Evolutionary conservation across 495 filamentous ascomycete genomes (phyloP), one percentile per base, ranked within the genome.

Genomic region (Aspergillus leporis): DNA sequence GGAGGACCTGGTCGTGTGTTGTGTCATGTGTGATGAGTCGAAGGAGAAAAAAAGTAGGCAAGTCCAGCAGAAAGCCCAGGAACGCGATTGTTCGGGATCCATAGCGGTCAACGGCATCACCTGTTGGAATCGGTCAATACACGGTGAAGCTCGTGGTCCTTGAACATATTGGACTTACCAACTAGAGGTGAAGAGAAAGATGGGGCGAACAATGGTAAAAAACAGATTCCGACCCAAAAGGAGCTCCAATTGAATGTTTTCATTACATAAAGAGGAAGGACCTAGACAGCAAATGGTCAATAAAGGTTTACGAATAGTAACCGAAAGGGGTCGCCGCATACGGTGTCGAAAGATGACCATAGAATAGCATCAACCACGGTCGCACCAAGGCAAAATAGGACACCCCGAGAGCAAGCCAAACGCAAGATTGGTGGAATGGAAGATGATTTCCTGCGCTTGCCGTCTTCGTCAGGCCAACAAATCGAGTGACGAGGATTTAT

Each of bases 231-330:
- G 1, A 85, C 79, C 36, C 76, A 72, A 1, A 84, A 66, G 5
- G 86, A 83, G 38, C 81, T 73, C 85, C 86, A 84, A 55, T 76
- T 66, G 71, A 88, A 89, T 31, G 64, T 74, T 5, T 61, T 49
- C 53, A 77, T 74, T 13, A 77, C 72, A 51, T 72, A 77, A 8
- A 80, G 59, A 4, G 79, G 74, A 61, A 81, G 68, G 2, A 77
- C 68, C 78, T 75, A 47, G 1, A 28, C n/a, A 45, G 41, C 34
- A 12, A 36, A 10, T 12, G 34, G n/a, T 22, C 6, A 34, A 43
- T 28, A 16, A 2, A 5, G 9, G 1, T 2, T 36, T 36, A 10
- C 31, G 19, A 3, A 9, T 23, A 25, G 55, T 3, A 25, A 28
- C 1, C 16, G 31, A 4, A 51, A 19, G 41, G 7, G 46, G 56